Conservation (phyloP, 2,329 filamentous ascomycete genomes). For the Claviceps arundinis region DNA sequence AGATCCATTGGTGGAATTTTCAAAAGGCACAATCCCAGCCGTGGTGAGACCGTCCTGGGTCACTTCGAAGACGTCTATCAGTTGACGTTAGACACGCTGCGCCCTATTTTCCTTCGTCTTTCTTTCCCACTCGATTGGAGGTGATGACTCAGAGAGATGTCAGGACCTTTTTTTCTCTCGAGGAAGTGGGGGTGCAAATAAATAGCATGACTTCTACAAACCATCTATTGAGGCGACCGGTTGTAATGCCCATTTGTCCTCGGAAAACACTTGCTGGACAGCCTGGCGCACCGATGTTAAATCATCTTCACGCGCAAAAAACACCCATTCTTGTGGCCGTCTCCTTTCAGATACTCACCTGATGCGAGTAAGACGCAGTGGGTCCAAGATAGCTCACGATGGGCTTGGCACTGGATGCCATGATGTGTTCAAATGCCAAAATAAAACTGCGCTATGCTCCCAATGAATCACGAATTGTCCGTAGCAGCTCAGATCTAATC, state of each 20-base stretch:
- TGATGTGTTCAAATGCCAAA: conserved; percentile 9
- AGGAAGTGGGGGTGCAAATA: background rate
- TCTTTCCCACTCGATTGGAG: background rate
- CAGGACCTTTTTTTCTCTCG: background rate
- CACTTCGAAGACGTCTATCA: conserved; percentile 61
- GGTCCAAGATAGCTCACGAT: conserved; percentile 37
- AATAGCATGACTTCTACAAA: conserved; percentile 12
- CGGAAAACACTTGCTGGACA: conserved; percentile 33
- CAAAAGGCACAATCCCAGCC: conserved; percentile 81
- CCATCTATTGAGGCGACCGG: conserved; percentile 39
- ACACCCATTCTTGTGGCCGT: no score
- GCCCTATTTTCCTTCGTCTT: background rate
- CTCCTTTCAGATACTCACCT: conserved; percentile 22
- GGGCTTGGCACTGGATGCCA: conserved; percentile 20
- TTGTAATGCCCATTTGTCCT: conserved; percentile 31
- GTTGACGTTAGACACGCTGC: background rate
- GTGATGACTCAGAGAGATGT: background rate
- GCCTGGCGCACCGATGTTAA: conserved; percentile 23
- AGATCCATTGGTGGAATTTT: conserved; percentile 90
- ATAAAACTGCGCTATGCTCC: background rate
- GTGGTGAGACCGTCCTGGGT: conserved; percentile 53
- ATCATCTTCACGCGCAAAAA: background rate
- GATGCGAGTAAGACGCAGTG: conserved; percentile 35
- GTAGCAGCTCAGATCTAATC: background rate
- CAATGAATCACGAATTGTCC: background rate